Base-by-base conservation (phyloP, 768 basidiomycete species). In the Russula sp. region DNA sequence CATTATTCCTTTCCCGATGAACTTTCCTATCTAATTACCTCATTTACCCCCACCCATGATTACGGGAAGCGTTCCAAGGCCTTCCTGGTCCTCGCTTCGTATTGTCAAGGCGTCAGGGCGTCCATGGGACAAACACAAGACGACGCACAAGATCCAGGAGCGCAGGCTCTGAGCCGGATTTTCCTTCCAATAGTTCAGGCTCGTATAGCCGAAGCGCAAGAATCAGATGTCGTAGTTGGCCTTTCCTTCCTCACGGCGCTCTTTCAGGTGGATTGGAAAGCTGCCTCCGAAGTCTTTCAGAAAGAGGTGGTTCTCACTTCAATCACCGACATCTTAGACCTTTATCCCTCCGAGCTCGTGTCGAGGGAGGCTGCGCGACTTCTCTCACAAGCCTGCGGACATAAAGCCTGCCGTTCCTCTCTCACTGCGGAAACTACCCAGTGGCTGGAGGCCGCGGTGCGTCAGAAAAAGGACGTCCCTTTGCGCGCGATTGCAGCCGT, bases 261-360 rank as follows among this genome's bases (percentile, higher is more conserved):
- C 22, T 92, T 93, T 71, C 90, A 93, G 72, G 84, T 93, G n/a
- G 90, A 92, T 68, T 81, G 85, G 75, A 76, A 80, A 57, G 77
- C 84, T 1, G 92, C 90, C 11, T 78, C 85, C 11, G 69, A 79
- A 26, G 84, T 95, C 59, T 85, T 94, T 62, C 74, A 76, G 42
- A 78, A 80, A 56, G 87, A 90, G 64, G 86, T 84, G 4, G 73
- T 88, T 18, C 69, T 87, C 36, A 85, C 89, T 44, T 80, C 81
- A 51, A 75, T 93, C 57, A 79, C 84, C 71, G 91, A 94, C 70
- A 80, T 81, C 16, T 80, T 87, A 28, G 92, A 95, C 65, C 74
- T 90, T n/a, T 77, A 76, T 51, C 78, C 83, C 5, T 78, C 81
- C 3, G 69, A 76, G 2, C 65, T 76, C 18, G 75, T 93, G 22